A percentile compares a stretch with the other conserved stretches of the same genome.
phyloP scores from a whole-genome alignment of 495 filamentous ascomycete genomes.

The Penicillium cinerascens region DNA sequence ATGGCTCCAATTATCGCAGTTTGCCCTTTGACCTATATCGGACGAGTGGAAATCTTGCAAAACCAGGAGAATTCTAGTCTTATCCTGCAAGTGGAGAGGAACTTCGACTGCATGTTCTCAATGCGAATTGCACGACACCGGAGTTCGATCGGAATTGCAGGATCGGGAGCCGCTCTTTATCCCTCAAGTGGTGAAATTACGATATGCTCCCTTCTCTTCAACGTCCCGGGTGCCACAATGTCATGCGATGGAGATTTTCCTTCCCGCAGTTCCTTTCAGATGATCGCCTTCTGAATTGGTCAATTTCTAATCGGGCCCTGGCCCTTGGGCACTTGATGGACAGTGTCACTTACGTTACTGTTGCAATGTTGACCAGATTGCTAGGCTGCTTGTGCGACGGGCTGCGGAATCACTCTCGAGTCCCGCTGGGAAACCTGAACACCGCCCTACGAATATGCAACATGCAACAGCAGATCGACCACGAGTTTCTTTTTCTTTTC shows the following conservation, averaged over 20 bases:
- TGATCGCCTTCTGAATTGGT: neutral
- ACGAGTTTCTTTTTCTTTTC: neutral
- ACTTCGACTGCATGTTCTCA: neutral
- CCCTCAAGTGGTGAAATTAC: neutral
- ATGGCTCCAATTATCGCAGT: too few species aligned
- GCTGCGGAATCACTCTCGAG: conserved; percentile 7
- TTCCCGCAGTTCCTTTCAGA: neutral
- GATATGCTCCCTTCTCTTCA: neutral
- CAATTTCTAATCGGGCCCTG: neutral
- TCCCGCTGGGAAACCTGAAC: neutral
- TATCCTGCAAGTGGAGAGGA: neutral
- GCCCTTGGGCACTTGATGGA: neutral
- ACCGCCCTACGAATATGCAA: neutral
- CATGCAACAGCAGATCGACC: neutral
- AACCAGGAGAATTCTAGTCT: too few species aligned
- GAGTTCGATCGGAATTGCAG: conserved; percentile 1
- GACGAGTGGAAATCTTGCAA: too few species aligned
- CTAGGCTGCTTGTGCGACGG: conserved; percentile 15
- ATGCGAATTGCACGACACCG: conserved; percentile 1
- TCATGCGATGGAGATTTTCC: neutral
- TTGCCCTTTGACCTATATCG: too few species aligned
- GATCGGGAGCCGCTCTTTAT: neutral
- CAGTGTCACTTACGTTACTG: conserved; percentile 14
- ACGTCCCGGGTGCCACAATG: neutral
- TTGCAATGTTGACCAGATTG: conserved; percentile 22